Conservation (phyloP, 768 basidiomycete species). For the Holtermannia corniformis region DNA sequence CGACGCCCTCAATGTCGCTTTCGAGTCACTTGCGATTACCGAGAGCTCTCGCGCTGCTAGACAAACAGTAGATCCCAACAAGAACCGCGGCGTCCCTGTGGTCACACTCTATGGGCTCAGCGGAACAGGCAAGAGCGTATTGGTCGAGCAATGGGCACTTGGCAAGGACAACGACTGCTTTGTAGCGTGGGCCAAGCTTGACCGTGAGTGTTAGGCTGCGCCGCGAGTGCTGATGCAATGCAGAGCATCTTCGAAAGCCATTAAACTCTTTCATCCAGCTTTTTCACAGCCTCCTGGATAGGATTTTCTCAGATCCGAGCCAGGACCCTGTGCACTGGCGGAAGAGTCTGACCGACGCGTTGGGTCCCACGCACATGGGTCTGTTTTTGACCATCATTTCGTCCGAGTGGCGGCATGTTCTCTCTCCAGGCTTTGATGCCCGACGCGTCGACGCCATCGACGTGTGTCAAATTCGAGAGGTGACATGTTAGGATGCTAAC, state of each 20-base stretch:
- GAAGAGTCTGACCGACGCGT: constrained; percentile 15
- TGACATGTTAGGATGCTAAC: neutral
- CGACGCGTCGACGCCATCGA: constrained; percentile 7
- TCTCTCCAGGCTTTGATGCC: constrained; percentile 2
- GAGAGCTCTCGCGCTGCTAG: neutral
- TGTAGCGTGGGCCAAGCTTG: constrained; percentile 48
- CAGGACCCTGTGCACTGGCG: constrained; percentile 24
- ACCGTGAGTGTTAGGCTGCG: constrained; percentile 37
- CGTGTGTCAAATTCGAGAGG: neutral
- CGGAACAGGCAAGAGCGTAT: constrained; percentile 16
- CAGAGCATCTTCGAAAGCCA: constrained; percentile 55
- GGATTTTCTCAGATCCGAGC: constrained; percentile 28
- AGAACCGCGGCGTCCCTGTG: neutral
- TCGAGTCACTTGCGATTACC: neutral
- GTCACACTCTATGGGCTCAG: constrained; percentile 17
- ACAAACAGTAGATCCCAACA: neutral
- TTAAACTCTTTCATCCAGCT: constrained; percentile 42
- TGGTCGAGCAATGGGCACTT: constrained; percentile 13
- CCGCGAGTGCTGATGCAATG: neutral
- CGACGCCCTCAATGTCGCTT: constrained; percentile 2
- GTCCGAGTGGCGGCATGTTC: constrained; percentile 12
- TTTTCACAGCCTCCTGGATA: constrained; percentile 25
- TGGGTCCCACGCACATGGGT: constrained; percentile 13
- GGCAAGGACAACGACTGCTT: constrained; percentile 7
- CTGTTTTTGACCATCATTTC: constrained; percentile 24